Evolutionary conservation across 257 asterid species (phyloP), one percentile per base, ranked within the genome.

Genomic region (Rubia yunnanensis): DNA sequence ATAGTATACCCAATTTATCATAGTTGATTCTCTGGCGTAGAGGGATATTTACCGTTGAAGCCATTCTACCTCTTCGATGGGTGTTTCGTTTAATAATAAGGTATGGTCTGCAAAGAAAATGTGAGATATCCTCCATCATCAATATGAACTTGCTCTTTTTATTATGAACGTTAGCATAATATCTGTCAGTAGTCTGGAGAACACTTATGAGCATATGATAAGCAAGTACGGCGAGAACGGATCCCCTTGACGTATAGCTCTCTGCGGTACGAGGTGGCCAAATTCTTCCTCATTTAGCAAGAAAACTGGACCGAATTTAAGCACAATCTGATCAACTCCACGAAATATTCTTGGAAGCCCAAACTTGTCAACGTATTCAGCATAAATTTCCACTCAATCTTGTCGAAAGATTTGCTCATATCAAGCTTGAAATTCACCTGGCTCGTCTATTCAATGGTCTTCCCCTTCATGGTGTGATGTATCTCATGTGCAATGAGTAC

Each of bases 131-230:
- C 1, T 1, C 18, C 0, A 35, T 1, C 22, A n/a, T 0, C 3
- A 6, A 0, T 5, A 5, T 1, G 10, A 10, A 0, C 8, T 1
- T 0, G 31, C 10, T 2, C 46, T 23, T 0, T 18, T 0, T 0
- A 59, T 10, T 0, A 3, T 15, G 4, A 44, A 22, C 14, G 23
- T 11, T 7, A 0, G 0, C 8, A 3, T 5, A 8, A 18, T 9
- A 13, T 58, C 34, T 10, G 31, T 9, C 18, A 58, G 32, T 0
- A 58, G 7, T 7, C 0, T 3, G 0, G 63, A 58, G 2, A 58
- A 58, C n/a, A n/a, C n/a, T n/a, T n/a, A n/a, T n/a, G 34, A 27
- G 15, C 60, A 55, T 24, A 55, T 10, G 0, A 58, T 28, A 7
- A 58, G 28, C 5, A 58, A 3, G 18, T 58, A 58, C 14, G 38